Base-by-base conservation (phyloP, 768 basidiomycete species). In the Tylopilus intermedius region DNA sequence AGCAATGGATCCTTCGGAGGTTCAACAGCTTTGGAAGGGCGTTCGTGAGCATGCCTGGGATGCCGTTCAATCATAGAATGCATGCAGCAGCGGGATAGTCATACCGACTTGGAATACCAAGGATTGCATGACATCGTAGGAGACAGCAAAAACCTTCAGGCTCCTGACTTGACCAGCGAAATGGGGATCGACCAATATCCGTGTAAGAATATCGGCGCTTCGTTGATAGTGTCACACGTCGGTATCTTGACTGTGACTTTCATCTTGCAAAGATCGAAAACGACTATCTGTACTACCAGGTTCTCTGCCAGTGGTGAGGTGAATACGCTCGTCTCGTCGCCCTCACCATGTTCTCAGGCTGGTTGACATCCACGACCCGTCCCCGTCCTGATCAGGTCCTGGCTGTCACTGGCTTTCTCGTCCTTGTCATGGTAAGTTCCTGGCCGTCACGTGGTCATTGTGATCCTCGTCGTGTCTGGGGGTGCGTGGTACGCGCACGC, bases 131-230 rank as follows among this genome's bases (percentile, higher is more conserved):
- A 71, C 72, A 32, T 80, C 75, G 29, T 74, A 68, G 27, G 70
- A 69, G 15, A 77, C 73, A 4, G 82, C 81, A 60, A 79, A 84
- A 32, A 88, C 77, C 24, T 78, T 75, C 54, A 88, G 57, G 14
- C 79, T 81, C 58, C 74, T 71, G 39, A 88, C 78, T 21, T 79
- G 76, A 45, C 72, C 69, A 0, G 85, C 82, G 55, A 87, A 88
- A 4, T 71, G 62, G 0, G 74, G 61, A 60, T 88, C 83, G 13
- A 79, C 74, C 44, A 87, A 81, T 51, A 88, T 78, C 32, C 82
- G 74, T 0, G 82, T 83, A 35, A 89, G 72, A 50, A 88, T 83
- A 57, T 87, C 86, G 3, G 85, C 86, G 55, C 78, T 86, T 15
- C 84, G 78, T 54, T 81, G 83, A 27, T 64, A 47, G 63, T 83